Evolutionary conservation across 2,329 filamentous ascomycete genomes (phyloP).

Genomic region (Curvularia sp.): DNA sequence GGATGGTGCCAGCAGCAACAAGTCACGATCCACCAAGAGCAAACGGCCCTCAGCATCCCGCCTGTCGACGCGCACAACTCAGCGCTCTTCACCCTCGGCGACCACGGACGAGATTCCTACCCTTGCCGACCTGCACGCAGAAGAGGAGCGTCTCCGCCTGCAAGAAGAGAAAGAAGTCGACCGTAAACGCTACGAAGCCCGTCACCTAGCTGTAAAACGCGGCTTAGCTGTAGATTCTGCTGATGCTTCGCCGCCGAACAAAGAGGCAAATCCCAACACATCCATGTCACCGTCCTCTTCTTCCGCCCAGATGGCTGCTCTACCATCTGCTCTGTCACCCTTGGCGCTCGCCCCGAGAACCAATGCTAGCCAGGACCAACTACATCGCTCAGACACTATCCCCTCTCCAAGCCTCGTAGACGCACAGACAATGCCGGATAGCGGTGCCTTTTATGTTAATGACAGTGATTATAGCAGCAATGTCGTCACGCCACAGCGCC

Average conservation of each 20-base stretch:
- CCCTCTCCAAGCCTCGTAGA: slow-evolving; percentile 37
- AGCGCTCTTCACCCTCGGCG: slow-evolving; percentile 30
- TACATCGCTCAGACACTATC: slow-evolving; percentile 10
- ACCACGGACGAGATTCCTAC: slow-evolving; percentile 52
- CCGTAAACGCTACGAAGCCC: slow-evolving; percentile 62
- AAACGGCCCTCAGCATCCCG: slow-evolving; percentile 57
- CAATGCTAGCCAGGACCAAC: slow-evolving; percentile 5
- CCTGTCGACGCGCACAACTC: slow-evolving; percentile 52
- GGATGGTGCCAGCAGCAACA: slow-evolving; percentile 73
- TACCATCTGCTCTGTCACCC: slow-evolving; percentile 24
- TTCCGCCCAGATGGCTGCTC: slow-evolving; percentile 13
- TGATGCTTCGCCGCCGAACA: neutral
- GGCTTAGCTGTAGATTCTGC: slow-evolving; percentile 53
- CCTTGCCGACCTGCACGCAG: slow-evolving; percentile 62
- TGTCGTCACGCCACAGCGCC: slow-evolving; percentile 16
- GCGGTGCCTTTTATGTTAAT: slow-evolving; percentile 39
- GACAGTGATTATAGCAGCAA: slow-evolving; percentile 39
- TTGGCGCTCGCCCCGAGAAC: slow-evolving; percentile 27
- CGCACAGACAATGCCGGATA: slow-evolving; percentile 41
- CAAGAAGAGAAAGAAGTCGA: slow-evolving; percentile 65
- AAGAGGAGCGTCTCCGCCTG: slow-evolving; percentile 61
- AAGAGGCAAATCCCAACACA: neutral
- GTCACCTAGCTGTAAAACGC: slow-evolving; percentile 60
- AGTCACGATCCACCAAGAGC: slow-evolving; percentile 55
- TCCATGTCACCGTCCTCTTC: slow-evolving; percentile 26